Evolutionary conservation across 169 alveolate genomes (phyloP), one percentile per base, ranked within the genome.

Genomic region (Amoebophrya sp.): DNA sequence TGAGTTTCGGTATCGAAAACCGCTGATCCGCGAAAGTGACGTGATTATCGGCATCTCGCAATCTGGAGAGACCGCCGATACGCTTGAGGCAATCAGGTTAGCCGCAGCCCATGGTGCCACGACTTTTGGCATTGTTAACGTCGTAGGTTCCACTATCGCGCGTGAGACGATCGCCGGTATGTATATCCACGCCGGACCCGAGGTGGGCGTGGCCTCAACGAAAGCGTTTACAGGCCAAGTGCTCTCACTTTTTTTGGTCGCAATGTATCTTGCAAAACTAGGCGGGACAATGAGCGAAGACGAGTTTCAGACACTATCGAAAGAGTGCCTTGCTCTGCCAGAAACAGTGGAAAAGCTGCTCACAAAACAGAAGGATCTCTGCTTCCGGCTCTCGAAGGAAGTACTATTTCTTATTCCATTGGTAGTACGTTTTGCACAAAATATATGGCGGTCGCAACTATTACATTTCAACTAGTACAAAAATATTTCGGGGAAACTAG

Each of bases 191-290:
- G 98, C 98, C 29, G 99, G 99, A 23, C 95, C 99, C 78, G 99
- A 98, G 93, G 97, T 97, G 18, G 98, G 99, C 0, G 99, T 98
- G 41, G 99, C 99, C 29, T 97, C 99, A 2, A 98, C 99, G 14
- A 98, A 98, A 94, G 97, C 99, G 38, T 98, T 98, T 94, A 97
- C 98, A 0, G 96, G 98, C 38, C 97, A 98, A 93, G 97, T 95
- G 10, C 95, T 96, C 10, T 98, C 96, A 54, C 90, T 97, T 38
- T 93, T 97, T 24, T 93, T 97, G 91, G 96, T 98, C 78, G 96
- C 98, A 0, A 92, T 96, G 1, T 97, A 98, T 97, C 95, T 98
- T 93, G 96, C 98, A 83, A 95, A 94, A 92, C 93, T 92, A 41
- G 93, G 95, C 41, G 94, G 95, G n/a, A 93, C 65, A 34, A 91